Conservation (phyloP, 805 yeast species). For the Candida sanyiensis region DNA sequence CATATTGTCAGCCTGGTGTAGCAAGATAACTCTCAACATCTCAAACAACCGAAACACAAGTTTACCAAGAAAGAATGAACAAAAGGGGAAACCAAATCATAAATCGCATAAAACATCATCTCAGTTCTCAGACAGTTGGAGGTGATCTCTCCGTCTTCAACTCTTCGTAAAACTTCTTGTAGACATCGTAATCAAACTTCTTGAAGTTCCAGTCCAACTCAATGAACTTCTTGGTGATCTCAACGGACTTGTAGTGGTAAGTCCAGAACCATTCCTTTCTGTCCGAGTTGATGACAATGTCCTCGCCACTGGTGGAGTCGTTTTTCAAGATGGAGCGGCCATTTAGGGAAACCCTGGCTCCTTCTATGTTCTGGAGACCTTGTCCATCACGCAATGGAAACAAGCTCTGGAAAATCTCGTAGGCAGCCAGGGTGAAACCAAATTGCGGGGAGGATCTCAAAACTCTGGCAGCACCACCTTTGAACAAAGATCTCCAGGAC, state of each 20-base stretch:
- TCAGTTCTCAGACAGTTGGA: not conserved
- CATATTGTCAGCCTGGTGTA: no score
- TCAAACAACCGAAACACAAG: no score
- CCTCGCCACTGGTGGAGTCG: constrained; percentile 9
- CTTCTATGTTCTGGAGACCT: constrained; percentile 21
- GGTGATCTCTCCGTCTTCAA: constrained; percentile 17
- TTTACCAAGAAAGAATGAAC: not conserved
- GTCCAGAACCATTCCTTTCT: constrained; percentile 37
- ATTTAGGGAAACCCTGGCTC: constrained; percentile 10
- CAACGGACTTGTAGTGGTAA: constrained; percentile 51
- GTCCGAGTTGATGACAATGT: constrained; percentile 36
- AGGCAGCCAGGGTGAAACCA: constrained; percentile 96
- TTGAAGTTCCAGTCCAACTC: constrained; percentile 60
- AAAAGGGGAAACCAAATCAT: not conserved
- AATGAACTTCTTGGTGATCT: constrained; percentile 53
- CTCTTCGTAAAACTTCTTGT: constrained; percentile 32
- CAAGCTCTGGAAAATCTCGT: constrained; percentile 77
- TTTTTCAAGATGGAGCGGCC: constrained; percentile 9
- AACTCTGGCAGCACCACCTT: constrained; percentile 94
- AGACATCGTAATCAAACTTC: constrained; percentile 46
- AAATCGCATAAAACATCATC: not conserved
- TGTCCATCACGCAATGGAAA: constrained; percentile 53
- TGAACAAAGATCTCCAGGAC: constrained; percentile 81
- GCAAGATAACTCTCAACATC: not conserved
- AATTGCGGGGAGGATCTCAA: constrained; percentile 95